Conservation (phyloP, 2,329 filamentous ascomycete species). For the Aspergillus novofumigatus region DNA sequence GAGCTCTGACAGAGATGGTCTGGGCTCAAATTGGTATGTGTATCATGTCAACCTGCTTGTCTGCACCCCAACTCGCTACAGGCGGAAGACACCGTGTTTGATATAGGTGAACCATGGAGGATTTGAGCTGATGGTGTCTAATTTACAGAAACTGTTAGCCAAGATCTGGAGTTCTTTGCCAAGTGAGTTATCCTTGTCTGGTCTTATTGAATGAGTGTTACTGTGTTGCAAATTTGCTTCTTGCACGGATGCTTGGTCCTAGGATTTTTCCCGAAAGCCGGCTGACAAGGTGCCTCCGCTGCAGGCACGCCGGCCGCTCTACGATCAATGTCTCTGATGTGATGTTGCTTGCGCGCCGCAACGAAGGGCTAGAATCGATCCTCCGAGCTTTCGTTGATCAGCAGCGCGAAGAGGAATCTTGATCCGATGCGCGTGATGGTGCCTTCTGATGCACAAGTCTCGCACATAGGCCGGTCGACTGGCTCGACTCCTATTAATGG, state of each 20-base stretch:
- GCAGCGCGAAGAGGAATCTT: slow-evolving; percentile 22
- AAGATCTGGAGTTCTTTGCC: slow-evolving; percentile 63
- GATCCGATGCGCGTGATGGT: slow-evolving; percentile 2
- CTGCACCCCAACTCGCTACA: neutral
- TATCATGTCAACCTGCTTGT: neutral
- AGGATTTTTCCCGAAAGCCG: neutral
- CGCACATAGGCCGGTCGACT: neutral
- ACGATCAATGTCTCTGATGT: slow-evolving; percentile 85
- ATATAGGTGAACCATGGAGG: neutral
- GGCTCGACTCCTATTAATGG: neutral
- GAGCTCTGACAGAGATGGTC: slow-evolving; percentile 76
- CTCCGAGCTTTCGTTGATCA: slow-evolving; percentile 47
- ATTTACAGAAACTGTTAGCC: slow-evolving; percentile 48
- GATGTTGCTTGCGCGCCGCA: slow-evolving; percentile 77
- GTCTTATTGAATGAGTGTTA: neutral
- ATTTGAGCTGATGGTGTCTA: slow-evolving; percentile 3
- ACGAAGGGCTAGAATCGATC: slow-evolving; percentile 75
- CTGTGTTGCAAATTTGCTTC: neutral
- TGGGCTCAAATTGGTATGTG: slow-evolving; percentile 76
- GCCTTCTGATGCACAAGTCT: neutral
- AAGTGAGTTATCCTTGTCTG: slow-evolving; percentile 36
- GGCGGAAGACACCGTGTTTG: neutral
- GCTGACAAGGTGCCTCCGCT: slow-evolving; percentile 33
- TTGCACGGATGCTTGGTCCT: neutral
- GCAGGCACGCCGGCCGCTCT: slow-evolving; percentile 71